Percentiles rank a stretch among this genome's conserved stretches.
Conservation (phyloP, 2,329 filamentous ascomycete genomes). For the Botryotinia calthae region DNA sequence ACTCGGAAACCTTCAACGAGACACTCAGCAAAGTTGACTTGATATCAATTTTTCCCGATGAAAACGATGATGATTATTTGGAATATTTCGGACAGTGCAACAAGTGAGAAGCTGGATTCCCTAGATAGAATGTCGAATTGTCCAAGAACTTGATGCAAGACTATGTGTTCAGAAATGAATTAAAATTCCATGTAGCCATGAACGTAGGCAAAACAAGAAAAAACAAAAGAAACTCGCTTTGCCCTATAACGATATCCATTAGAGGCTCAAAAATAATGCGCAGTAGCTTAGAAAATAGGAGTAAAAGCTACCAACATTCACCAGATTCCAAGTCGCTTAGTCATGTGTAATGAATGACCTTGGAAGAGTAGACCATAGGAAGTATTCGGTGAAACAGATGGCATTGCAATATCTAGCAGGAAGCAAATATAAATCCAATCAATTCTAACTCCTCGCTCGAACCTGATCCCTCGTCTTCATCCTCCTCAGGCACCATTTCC, state of each 20-base stretch:
- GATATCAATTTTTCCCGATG: no score
- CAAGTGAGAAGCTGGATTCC: neutral
- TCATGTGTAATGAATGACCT: neutral
- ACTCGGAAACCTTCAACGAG: neutral
- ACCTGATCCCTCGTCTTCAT: slow-evolving; percentile 28
- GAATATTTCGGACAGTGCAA: neutral
- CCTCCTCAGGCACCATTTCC: slow-evolving; percentile 37
- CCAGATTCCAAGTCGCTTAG: neutral
- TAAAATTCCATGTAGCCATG: neutral
- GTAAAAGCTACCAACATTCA: neutral
- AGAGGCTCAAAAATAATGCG: neutral
- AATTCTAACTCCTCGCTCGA: slow-evolving; percentile 23
- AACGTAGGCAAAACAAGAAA: neutral
- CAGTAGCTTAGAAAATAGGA: neutral
- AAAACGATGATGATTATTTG: neutral
- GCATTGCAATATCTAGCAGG: slow-evolving; percentile 5
- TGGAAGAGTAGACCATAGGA: neutral
- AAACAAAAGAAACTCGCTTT: neutral
- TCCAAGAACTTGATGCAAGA: neutral
- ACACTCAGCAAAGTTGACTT: neutral
- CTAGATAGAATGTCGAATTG: neutral
- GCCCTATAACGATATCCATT: neutral
- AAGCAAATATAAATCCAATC: slow-evolving; percentile 7
- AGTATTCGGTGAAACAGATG: slow-evolving; percentile 1
- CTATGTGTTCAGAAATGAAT: neutral